These are phyloP conservation scores for Geotrichum phurueaensis DNA, from an alignment of 1,139 yeast genomes.

Conservation along the genomic window DNA sequence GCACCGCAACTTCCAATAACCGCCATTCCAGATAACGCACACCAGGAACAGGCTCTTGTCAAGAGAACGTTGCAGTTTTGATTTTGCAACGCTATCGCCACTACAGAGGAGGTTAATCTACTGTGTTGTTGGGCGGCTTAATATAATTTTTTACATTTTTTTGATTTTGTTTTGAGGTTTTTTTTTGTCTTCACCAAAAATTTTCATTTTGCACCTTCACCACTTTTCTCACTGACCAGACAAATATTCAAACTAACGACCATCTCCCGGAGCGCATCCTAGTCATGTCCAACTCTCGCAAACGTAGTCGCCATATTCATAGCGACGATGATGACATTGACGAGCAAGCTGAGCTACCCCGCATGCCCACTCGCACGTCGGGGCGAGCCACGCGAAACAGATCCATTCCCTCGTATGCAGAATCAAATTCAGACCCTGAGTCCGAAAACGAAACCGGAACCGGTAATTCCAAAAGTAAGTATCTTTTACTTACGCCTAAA, in stretches of 20 bases:
- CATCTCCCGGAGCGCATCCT: neutral
- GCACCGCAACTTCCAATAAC: neutral
- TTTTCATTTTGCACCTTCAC: neutral
- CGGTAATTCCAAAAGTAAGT: neutral
- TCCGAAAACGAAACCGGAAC: neutral
- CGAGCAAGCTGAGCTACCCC: neutral
- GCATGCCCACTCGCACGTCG: neutral
- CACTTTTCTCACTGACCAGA: neutral
- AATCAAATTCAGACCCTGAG: neutral
- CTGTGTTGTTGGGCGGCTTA: too few relatives aligned
- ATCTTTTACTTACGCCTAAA: neutral
- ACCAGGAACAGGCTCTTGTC: neutral
- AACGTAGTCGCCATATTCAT: slow-evolving; percentile 3
- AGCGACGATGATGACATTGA: neutral
- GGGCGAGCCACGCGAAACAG: slow-evolving; percentile 12
- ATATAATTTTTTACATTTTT: neutral
- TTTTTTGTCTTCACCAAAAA: neutral
- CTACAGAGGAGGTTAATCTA: too few relatives aligned
- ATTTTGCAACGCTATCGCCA: too few relatives aligned
- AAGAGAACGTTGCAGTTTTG: too few relatives aligned
- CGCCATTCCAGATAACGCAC: neutral
- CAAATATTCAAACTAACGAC: neutral
- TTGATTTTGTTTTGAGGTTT: neutral
- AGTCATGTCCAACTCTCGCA: slow-evolving; percentile 3
- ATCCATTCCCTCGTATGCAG: slow-evolving; percentile 9